A percentile compares a stretch with the other conserved stretches of the same genome.
Evolutionary conservation across 2,329 filamentous ascomycete genomes (phyloP).

Genomic region (Hymenoscyphus repandus): DNA sequence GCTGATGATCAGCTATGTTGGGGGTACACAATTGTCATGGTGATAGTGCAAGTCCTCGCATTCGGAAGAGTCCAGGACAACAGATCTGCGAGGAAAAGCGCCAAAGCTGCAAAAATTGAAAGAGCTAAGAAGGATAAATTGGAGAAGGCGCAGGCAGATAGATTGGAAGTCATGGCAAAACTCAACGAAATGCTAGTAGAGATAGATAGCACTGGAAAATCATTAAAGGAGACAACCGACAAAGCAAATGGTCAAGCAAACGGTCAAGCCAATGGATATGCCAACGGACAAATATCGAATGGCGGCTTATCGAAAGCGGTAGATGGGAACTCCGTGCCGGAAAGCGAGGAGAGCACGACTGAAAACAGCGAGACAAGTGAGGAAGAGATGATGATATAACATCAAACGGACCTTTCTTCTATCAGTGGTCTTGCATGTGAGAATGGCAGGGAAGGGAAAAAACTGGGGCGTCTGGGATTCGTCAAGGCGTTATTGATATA

Average conservation of each 20-base stretch:
- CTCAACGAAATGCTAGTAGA: not conserved
- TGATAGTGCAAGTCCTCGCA: conserved; percentile 33
- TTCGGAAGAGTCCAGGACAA: conserved; percentile 30
- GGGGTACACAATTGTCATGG: conserved; percentile 36
- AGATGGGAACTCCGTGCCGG: not conserved
- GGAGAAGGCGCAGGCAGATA: not conserved
- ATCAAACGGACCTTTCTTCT: not conserved
- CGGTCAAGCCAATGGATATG: not conserved
- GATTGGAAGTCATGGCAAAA: not conserved
- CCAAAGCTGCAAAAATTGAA: conserved; percentile 19
- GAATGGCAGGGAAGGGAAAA: conserved; percentile 1
- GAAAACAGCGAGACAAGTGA: conserved; percentile 25
- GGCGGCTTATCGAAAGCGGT: not conserved
- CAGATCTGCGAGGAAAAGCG: conserved; percentile 19
- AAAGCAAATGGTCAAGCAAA: not conserved
- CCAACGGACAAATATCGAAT: not conserved
- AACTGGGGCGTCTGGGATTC: not conserved
- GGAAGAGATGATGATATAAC: conserved; percentile 22
- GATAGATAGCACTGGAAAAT: not conserved
- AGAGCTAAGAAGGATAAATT: conserved; percentile 7
- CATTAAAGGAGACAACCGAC: not conserved
- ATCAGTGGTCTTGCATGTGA: conserved; percentile 1
- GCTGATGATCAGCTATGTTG: conserved; percentile 34
- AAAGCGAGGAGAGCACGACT: conserved; percentile 18
- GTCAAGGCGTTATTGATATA: not conserved